Evolutionary conservation across 441 rosid species (phyloP).

Genomic region (Croton setiger): DNA sequence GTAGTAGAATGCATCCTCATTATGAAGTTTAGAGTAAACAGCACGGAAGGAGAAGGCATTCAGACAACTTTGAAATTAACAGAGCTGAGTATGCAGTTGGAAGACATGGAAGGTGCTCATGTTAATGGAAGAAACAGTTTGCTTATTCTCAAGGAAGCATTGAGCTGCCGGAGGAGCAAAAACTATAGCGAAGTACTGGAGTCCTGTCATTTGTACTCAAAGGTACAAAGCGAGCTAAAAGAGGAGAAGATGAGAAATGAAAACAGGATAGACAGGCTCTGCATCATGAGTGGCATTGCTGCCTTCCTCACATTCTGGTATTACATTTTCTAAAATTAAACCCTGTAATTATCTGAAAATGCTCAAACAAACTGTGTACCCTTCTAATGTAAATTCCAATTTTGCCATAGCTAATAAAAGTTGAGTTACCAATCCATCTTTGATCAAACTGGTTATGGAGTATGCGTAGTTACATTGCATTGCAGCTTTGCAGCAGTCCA

Average conservation of each 20-base stretch:
- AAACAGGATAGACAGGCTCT: constrained; percentile 57
- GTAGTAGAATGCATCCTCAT: constrained; percentile 65
- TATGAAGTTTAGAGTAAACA: constrained; percentile 63
- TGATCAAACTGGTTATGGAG: too few relatives aligned
- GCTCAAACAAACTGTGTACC: constrained; percentile 21
- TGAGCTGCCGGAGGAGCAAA: constrained; percentile 63
- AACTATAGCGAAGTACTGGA: constrained; percentile 67
- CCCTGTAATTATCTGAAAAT: constrained; percentile 10
- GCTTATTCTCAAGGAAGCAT: constrained; percentile 58
- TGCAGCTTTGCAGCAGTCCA: too few relatives aligned
- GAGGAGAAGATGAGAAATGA: constrained; percentile 76
- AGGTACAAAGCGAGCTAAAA: constrained; percentile 55
- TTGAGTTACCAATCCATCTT: constrained; percentile 2
- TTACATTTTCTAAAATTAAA: constrained; percentile 43
- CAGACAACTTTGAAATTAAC: constrained; percentile 51
- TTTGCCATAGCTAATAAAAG: constrained; percentile 31
- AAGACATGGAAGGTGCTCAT: constrained; percentile 76
- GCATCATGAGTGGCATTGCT: constrained; percentile 57
- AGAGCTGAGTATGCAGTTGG: constrained; percentile 75
- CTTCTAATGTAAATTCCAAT: constrained; percentile 29
- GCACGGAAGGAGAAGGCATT: constrained; percentile 41
- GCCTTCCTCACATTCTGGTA: constrained; percentile 59
- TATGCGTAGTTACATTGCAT: too few relatives aligned
- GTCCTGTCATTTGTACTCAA: constrained; percentile 61
- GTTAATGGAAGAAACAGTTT: constrained; percentile 71